Evolutionary conservation across 345 rosid genomes (phyloP).

Genomic region (Camelina hispida): DNA sequence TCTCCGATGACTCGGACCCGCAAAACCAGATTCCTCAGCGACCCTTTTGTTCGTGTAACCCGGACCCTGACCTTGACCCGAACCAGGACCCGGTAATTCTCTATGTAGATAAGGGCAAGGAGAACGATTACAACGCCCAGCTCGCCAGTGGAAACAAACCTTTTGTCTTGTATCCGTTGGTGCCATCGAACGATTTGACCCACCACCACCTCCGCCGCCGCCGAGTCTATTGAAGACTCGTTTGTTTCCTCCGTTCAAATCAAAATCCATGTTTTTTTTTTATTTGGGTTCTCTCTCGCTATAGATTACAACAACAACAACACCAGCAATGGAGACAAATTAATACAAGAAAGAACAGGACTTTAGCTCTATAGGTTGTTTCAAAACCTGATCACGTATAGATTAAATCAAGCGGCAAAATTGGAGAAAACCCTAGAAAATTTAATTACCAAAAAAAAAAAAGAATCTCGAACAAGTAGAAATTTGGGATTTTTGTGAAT

Average conservation of each 20-base stretch:
- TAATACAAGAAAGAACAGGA: not conserved
- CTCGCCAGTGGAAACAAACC: conserved; percentile 88
- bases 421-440: conserved; percentile 38
- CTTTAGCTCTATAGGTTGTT: not conserved
- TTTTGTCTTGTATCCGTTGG: conserved; percentile 52
- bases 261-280: conserved; percentile 63
- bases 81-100: conserved; percentile 66
- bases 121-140: conserved; percentile 73
- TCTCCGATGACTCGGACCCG: conserved; percentile 62
- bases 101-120: conserved; percentile 81
- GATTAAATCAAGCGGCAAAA: conserved; percentile 6
- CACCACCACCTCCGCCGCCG: conserved; percentile 49
- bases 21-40: conserved; percentile 64
- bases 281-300: not conserved
- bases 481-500: not conserved
- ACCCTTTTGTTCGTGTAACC: conserved; percentile 64
- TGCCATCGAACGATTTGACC: conserved; percentile 42
- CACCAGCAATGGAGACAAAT: not conserved
- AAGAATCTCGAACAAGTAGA: not conserved
- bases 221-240: conserved; percentile 80
- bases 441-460: not conserved
- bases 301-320: conserved; percentile 2
- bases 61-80: conserved; percentile 41
- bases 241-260: conserved; percentile 64
- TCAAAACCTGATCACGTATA: conserved; percentile 14